Evolutionary conservation across 2,329 filamentous ascomycete genomes (phyloP), one percentile per base, ranked within the genome.

Genomic region (Phyllosticta citriasiana): DNA sequence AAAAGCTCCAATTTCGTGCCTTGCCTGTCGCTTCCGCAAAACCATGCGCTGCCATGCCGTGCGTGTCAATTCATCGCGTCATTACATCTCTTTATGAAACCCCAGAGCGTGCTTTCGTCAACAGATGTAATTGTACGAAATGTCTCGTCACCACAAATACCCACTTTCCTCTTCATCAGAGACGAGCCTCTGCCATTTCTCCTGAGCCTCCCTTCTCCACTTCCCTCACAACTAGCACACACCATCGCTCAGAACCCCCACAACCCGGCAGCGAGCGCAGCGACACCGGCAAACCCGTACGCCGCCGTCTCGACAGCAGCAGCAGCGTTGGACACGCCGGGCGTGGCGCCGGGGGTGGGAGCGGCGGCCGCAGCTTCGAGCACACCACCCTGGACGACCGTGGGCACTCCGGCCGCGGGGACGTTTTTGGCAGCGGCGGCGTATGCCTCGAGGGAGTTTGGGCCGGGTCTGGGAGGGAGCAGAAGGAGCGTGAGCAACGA

Each of bases 261-360:
- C 19, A 56, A 40, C 30, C 58, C 53, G n/a, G 53, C 58, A n/a
- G 57, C 30, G 14, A 61, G n/a, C 12, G 59, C 59, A 9, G 50
- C 59, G 16, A 61, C 14, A 22, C 59, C 27, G 6, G 53, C 53
- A 5, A 52, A 30, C 8, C 59, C 59, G 19, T 57, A 50, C 9
- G 53, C 59, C 26, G 71, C 70, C 25, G 70, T 68, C 59, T 69
- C 67, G 19, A 67, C 68, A 8, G 47, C 55, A 4, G 47, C 55
- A 2, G 56, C 60, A n/a, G 55, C 33, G 9, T 55, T 57, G 33
- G 55, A 57, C 8, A 67, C 63, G 4, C 56, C 59, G 8, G 62
- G 56, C 9, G 61, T 35, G 14, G 60, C 53, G 33, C 61, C 30
- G 7, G 63, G 58, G 22, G 55, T 53, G 25, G 60, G 52, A 3